Base-by-base conservation (phyloP, 768 basidiomycete species). In the Phylloporus arenicola region DNA sequence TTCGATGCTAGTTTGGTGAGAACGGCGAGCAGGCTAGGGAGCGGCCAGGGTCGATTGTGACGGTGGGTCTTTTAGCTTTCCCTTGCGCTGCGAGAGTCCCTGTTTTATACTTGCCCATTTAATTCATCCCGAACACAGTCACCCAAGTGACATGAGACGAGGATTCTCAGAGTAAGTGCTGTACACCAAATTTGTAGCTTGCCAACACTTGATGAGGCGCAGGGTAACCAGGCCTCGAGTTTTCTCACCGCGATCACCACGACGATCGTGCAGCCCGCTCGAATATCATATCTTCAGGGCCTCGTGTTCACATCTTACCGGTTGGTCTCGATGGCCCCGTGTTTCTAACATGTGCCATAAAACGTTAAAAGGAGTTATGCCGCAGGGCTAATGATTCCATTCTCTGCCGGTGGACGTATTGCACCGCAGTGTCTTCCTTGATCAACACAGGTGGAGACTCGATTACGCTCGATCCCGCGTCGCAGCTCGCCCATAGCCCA, bases 401-500 rank as follows among this genome's bases (percentile, higher is more conserved):
- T 60, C 55, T 47, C 46, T 54, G 41, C 45, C 33, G 17, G 43
- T 51, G 46, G 62, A 59, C 57, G 59, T 56, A 61, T 51, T 55
- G 39, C 43, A 41, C 31, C 50, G 50, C 57, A 62, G 59, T 35
- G 54, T 46, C 62, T 64, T 59, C 59, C 54, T 50, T 57, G 54
- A 64, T 62, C 63, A 47, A 22, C 42, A 43, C 39, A 27, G 47
- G 53, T 33, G 57, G 47, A 41, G 39, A 50, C 47, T 43, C n/a
- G 49, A 55, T 60, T 53, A 55, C 59, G 51, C 58, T 51, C 55
- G 47, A 53, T 55, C 49, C 30, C 42, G 54, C 44, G 51, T 59
- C 53, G 37, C 60, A 57, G 38, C 55, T 50, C 41, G 35, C 61
- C 63, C 61, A 55, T 46, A 56, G 37, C 64, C 63, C 63, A 56